These are phyloP conservation scores for Astrothelium macrocarpum DNA, from an alignment of 495 filamentous ascomycete species.

Conservation along the genomic window DNA sequence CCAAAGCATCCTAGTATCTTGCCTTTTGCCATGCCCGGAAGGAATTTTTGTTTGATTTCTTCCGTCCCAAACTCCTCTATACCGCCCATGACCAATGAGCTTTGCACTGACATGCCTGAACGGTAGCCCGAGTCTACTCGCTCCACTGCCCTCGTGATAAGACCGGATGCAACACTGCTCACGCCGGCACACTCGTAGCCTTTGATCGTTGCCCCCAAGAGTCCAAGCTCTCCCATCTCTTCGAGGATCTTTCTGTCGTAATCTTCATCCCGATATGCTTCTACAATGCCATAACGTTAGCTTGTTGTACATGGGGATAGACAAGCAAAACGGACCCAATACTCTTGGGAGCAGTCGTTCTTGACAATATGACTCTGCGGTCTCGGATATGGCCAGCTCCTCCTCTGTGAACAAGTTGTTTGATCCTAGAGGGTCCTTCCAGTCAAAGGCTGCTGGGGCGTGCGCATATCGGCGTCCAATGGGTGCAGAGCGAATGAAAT, in stretches of 20 bases:
- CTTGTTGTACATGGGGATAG: constrained; percentile 7
- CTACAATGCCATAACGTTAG: constrained; percentile 35
- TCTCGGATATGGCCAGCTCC: constrained; percentile 80
- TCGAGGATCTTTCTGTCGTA: constrained; percentile 81
- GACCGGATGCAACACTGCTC: constrained; percentile 77
- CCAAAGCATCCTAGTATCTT: constrained; percentile 87
- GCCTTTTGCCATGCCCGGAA: constrained; percentile 78
- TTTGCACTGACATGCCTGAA: constrained; percentile 93
- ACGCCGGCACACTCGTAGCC: constrained; percentile 94
- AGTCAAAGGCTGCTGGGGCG: constrained; percentile 60
- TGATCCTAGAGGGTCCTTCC: constrained; percentile 79
- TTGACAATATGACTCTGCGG: constrained; percentile 85
- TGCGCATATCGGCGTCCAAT: constrained; percentile 41
- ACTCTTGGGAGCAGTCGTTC: constrained; percentile 77
- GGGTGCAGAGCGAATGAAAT: constrained; percentile 19
- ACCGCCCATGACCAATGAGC: constrained; percentile 90
- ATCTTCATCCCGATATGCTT: constrained; percentile 89
- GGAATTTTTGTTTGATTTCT: constrained; percentile 82
- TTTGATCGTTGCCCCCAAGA: constrained; percentile 82
- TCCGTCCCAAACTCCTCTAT: constrained; percentile 86
- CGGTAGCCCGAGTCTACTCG: constrained; percentile 92
- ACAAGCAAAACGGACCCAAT: constrained; percentile 52
- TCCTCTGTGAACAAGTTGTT: constrained; percentile 74
- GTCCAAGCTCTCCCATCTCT: constrained; percentile 93
- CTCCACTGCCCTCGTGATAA: constrained; percentile 94